These are phyloP conservation scores for Phytopythium chamaehyphon DNA, from an alignment of 352 stramenopile species.

Conservation along the genomic window DNA sequence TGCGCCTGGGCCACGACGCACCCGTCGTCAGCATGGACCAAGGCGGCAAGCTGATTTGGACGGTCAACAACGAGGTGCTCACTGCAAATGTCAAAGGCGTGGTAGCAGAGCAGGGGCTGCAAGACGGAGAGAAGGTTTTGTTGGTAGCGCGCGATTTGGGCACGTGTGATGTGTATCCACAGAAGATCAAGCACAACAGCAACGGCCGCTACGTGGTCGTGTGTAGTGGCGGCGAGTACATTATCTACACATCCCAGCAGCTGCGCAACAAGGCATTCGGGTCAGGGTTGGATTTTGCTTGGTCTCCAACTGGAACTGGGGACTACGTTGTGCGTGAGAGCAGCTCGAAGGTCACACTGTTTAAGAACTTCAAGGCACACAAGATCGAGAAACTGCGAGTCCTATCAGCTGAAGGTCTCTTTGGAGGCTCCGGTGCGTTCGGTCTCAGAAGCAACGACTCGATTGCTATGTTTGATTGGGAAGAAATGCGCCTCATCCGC, in stretches of 20 bases:
- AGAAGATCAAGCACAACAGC: slow-evolving; percentile 97
- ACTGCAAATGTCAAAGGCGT: slow-evolving; percentile 91
- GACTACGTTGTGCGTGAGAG: slow-evolving; percentile 98
- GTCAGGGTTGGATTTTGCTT: slow-evolving; percentile 97
- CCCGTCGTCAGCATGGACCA: slow-evolving; percentile 97
- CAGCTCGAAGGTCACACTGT: slow-evolving; percentile 94
- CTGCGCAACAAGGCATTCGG: slow-evolving; percentile 96
- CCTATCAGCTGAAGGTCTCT: slow-evolving; percentile 93
- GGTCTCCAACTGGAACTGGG: slow-evolving; percentile 94
- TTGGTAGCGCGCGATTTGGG: slow-evolving; percentile 91
- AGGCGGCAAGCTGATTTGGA: slow-evolving; percentile 97
- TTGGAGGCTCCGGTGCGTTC: slow-evolving; percentile 92
- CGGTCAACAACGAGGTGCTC: slow-evolving; percentile 97
- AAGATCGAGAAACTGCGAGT: slow-evolving; percentile 93
- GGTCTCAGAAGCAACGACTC: slow-evolving; percentile 95
- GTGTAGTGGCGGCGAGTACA: slow-evolving; percentile 99
- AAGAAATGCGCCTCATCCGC: slow-evolving; percentile 94
- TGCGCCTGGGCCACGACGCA: slow-evolving; percentile 97
- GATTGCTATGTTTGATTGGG: slow-evolving; percentile 99
- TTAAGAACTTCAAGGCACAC: slow-evolving; percentile 99
- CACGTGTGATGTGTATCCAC: slow-evolving; percentile 96
- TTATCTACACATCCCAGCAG: slow-evolving; percentile 98
- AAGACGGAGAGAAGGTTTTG: slow-evolving; percentile 87
- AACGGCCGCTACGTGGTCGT: slow-evolving; percentile 98
- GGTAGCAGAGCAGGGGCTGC: slow-evolving; percentile 63